These are phyloP conservation scores for Talaromyces amestolkiae DNA, from an alignment of 2,329 filamentous ascomycete species.

Conservation along the genomic window DNA sequence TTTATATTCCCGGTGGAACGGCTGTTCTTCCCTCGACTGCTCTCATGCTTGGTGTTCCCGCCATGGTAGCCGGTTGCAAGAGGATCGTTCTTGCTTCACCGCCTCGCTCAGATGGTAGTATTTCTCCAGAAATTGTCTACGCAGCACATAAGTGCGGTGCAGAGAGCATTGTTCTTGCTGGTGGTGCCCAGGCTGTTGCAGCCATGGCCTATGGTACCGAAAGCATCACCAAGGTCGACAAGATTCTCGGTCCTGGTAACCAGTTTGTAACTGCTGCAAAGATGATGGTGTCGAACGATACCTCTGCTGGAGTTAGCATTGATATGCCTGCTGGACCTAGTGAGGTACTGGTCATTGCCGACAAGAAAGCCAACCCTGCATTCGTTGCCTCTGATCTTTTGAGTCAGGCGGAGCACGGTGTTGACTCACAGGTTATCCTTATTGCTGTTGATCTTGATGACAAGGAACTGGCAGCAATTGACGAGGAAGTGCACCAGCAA, in stretches of 20 bases:
- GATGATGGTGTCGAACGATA: conserved; percentile 98
- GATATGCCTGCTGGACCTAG: conserved; percentile 98
- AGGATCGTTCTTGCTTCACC: conserved; percentile 93
- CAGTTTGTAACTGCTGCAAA: conserved; percentile 98
- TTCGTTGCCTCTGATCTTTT: conserved; percentile 95
- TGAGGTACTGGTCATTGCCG: conserved; percentile 93
- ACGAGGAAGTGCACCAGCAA: conserved; percentile 85
- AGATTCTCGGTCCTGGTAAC: conserved; percentile 96
- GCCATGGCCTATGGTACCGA: conserved; percentile 97
- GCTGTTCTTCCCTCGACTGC: conserved; percentile 96
- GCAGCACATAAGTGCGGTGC: conserved; percentile 95
- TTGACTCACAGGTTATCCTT: conserved; percentile 91
- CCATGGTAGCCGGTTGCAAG: conserved; percentile 94
- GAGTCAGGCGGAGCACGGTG: conserved; percentile 93
- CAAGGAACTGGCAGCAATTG: conserved; percentile 72
- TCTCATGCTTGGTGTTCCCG: conserved; percentile 95
- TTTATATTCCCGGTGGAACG: conserved; percentile 94
- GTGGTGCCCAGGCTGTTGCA: conserved; percentile 91
- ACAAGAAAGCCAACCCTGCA: conserved; percentile 80
- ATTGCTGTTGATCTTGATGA: conserved; percentile 80
- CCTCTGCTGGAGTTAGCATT: conserved; percentile 89
- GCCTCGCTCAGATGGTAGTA: conserved; percentile 79
- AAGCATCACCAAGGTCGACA: conserved; percentile 93
- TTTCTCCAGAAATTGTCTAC: conserved; percentile 97
- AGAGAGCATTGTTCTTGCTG: conserved; percentile 91